Conservation (phyloP, 192 early-diverging fungal genomes). For the Gryganskiella cystojenkinii region DNA sequence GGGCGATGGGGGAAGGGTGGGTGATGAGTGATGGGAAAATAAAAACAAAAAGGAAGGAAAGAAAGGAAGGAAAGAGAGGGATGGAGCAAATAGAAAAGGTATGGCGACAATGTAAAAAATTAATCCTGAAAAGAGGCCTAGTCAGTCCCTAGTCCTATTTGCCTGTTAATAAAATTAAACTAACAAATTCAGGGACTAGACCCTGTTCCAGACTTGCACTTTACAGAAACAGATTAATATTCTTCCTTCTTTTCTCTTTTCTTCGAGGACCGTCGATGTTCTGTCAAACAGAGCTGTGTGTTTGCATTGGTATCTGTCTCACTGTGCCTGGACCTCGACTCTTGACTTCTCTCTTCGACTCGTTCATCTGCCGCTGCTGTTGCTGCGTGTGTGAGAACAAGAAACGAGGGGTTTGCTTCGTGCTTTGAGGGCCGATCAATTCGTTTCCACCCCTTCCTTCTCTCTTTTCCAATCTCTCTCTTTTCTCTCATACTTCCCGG, state of each 20-base stretch:
- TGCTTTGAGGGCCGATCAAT: background rate
- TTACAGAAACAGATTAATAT: too few species aligned
- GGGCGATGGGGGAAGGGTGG: background rate
- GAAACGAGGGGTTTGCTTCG: background rate
- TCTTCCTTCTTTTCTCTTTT: too few species aligned
- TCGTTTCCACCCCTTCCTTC: background rate
- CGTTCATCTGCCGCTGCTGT: too few species aligned
- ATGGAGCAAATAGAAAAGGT: background rate
- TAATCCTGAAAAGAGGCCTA: background rate
- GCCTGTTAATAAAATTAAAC: background rate
- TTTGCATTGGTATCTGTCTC: too few species aligned
- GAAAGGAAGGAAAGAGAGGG: background rate
- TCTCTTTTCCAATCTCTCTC: background rate
- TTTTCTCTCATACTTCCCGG: too few species aligned
- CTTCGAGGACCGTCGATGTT: too few species aligned
- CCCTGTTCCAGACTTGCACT: too few species aligned
- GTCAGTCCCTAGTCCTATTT: constrained; percentile 2
- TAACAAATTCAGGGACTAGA: too few species aligned
- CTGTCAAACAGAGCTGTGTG: too few species aligned
- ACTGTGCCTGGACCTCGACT: too few species aligned
- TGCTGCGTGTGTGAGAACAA: too few species aligned
- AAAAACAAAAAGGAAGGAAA: background rate
- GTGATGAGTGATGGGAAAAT: background rate
- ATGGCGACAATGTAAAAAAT: background rate
- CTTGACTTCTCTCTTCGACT: too few species aligned